These are phyloP conservation scores for Cyanidioschyzon merolae DNA, from an alignment of 23 red algal genomes.

Conservation along the genomic window DNA sequence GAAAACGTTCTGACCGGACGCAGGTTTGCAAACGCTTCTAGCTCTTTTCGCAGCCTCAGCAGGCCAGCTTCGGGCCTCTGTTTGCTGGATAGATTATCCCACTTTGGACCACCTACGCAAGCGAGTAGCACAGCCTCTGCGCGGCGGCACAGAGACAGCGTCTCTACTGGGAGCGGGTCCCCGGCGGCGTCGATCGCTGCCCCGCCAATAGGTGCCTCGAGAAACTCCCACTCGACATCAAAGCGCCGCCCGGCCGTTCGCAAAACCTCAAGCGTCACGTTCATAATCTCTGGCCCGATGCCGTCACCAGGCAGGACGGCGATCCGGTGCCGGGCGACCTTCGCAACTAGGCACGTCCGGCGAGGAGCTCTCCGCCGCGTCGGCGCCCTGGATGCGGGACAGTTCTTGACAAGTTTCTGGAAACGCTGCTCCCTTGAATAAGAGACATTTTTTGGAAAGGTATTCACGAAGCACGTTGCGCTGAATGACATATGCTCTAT, in stretches of 20 bases:
- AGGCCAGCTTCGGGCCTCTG: slow-evolving; percentile 71
- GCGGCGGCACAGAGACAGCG: slow-evolving; percentile 30
- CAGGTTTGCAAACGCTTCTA: slow-evolving; percentile 78
- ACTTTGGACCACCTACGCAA: slow-evolving; percentile 80
- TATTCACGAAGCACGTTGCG: no score
- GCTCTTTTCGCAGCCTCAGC: slow-evolving; percentile 53
- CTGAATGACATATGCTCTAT: no score
- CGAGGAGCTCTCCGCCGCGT: no score
- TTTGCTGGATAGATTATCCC: slow-evolving; percentile 59
- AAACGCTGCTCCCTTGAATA: no score
- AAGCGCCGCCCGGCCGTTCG: slow-evolving; percentile 29
- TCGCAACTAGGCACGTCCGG: background rate
- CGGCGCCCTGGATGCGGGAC: no score
- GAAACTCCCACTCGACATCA: slow-evolving; percentile 36
- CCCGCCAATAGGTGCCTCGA: slow-evolving; percentile 50
- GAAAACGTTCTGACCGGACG: slow-evolving; percentile 63
- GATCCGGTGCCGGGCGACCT: slow-evolving; percentile 17
- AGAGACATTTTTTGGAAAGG: no score
- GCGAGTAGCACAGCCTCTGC: slow-evolving; percentile 70
- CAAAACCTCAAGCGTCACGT: slow-evolving; percentile 58
- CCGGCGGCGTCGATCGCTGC: slow-evolving; percentile 56
- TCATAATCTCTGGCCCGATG: slow-evolving; percentile 82
- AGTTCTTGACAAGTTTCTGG: no score
- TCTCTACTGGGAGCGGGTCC: slow-evolving; percentile 58
- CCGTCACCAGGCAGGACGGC: slow-evolving; percentile 81